These are phyloP conservation scores for Metschnikowia picachoensis DNA, from an alignment of 805 yeast species.

Conservation along the genomic window DNA sequence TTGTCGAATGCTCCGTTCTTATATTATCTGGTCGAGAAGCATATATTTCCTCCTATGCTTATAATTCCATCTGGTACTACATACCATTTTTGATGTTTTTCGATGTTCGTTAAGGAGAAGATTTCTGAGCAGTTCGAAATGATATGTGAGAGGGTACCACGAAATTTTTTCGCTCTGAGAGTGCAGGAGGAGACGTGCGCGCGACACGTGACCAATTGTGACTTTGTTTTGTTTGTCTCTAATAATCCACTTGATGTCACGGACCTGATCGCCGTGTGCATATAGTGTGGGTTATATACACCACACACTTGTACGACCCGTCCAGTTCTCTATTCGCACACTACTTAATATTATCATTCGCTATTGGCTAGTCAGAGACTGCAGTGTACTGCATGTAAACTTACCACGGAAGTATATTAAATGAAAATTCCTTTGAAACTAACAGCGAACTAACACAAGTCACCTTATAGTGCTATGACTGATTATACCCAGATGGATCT, in stretches of 20 bases:
- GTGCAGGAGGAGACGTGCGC: conserved; percentile 13
- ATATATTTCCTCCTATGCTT: neutral
- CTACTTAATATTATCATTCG: no score
- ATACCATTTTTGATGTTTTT: conserved; percentile 34
- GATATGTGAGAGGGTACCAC: conserved; percentile 7
- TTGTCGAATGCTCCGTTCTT: neutral
- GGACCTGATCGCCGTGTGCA: no score
- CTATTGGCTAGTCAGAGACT: no score
- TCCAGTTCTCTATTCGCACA: no score
- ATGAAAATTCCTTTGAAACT: no score
- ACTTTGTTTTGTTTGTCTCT: conserved; percentile 3
- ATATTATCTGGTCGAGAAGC: neutral
- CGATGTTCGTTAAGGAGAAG: conserved; percentile 20
- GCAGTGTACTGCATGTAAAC: no score
- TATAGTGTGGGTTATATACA: no score
- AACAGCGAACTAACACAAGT: no score
- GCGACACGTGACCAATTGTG: conserved; percentile 8
- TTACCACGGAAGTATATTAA: no score
- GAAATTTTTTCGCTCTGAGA: conserved; percentile 16
- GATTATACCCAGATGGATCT: no score
- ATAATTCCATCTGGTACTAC: conserved; percentile 14
- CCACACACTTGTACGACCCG: no score
- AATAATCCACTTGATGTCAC: neutral
- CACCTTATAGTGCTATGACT: no score
- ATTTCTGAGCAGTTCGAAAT: conserved; percentile 10